Percentiles rank a stretch among this genome's conserved stretches.
phyloP scores from a whole-genome alignment of 78 protist genomes.

The Salpingoeca rosetta region DNA sequence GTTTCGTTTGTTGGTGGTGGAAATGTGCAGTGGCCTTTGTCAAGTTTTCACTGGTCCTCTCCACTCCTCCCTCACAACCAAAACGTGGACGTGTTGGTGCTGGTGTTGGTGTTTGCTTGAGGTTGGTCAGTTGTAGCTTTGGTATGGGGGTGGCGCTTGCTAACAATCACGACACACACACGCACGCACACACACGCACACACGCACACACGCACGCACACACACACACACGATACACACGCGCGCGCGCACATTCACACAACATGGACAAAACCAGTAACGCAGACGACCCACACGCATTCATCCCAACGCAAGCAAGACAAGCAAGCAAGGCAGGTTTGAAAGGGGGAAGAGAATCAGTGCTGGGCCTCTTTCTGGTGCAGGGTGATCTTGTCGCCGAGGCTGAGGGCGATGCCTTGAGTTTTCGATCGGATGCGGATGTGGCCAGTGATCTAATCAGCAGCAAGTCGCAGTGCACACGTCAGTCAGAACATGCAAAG shows the following conservation, averaged over 20 bases:
- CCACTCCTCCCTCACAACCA: too few relatives aligned
- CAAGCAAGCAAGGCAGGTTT: not conserved
- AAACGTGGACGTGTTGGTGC: too few relatives aligned
- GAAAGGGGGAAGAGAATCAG: not conserved
- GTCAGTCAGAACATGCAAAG: too few relatives aligned
- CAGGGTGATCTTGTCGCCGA: conserved; percentile 85
- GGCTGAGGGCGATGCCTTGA: conserved; percentile 91
- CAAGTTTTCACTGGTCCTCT: too few relatives aligned
- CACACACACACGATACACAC: not conserved
- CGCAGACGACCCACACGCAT: not conserved
- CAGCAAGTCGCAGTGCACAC: not conserved
- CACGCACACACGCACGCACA: not conserved
- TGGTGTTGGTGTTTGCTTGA: too few relatives aligned
- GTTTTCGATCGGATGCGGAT: conserved; percentile 87
- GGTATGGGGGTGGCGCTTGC: too few relatives aligned
- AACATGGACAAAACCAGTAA: not conserved
- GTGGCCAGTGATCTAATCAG: conserved; percentile 67
- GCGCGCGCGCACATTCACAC: not conserved
- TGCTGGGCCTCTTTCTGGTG: conserved; percentile 24
- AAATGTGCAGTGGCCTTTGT: too few relatives aligned
- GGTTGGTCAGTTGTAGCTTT: too few relatives aligned
- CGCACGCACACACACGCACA: not conserved
- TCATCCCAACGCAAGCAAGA: not conserved
- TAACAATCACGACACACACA: too few relatives aligned
- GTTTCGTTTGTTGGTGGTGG: too few relatives aligned